Conservation (phyloP, 495 filamentous ascomycete genomes). For the Neurospora sublineolata region DNA sequence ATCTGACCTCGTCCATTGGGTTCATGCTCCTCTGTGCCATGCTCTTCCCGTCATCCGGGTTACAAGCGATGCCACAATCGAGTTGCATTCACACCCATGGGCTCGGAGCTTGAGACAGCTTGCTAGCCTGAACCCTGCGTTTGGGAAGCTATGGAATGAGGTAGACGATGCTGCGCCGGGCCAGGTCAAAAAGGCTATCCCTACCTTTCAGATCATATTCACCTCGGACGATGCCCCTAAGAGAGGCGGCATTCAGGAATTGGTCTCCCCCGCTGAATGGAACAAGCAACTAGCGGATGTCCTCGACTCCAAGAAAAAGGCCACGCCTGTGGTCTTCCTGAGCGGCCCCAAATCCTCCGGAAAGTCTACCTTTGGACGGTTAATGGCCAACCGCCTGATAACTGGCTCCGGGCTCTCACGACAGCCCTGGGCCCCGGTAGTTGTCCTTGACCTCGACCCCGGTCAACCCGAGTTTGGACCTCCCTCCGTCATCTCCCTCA, state of each 20-base stretch:
- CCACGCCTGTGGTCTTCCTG: slow-evolving; percentile 42
- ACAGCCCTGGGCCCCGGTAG: slow-evolving; percentile 29
- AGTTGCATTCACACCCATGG: slow-evolving; percentile 39
- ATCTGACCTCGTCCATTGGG: slow-evolving; percentile 40
- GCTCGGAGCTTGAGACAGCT: slow-evolving; percentile 46
- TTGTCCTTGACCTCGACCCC: slow-evolving; percentile 71
- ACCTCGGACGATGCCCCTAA: slow-evolving; percentile 34
- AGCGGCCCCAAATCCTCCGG: slow-evolving; percentile 76
- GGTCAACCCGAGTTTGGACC: slow-evolving; percentile 74
- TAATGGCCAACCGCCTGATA: slow-evolving; percentile 66
- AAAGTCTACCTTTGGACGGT: slow-evolving; percentile 73
- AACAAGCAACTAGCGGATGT: slow-evolving; percentile 33
- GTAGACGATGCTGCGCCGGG: not conserved
- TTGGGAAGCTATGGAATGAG: slow-evolving; percentile 65
- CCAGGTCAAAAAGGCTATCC: not conserved
- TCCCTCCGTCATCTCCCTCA: slow-evolving; percentile 65
- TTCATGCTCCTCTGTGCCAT: slow-evolving; percentile 67
- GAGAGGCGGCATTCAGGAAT: slow-evolving; percentile 40
- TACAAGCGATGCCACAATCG: slow-evolving; percentile 36
- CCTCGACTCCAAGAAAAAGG: slow-evolving; percentile 27
- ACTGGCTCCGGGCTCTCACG: slow-evolving; percentile 28
- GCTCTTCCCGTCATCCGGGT: slow-evolving; percentile 62
- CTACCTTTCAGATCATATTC: slow-evolving; percentile 35
- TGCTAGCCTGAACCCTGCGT: slow-evolving; percentile 52
- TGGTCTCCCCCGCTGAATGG: slow-evolving; percentile 58